A percentile compares a stretch with the other conserved stretches of the same genome.
Evolutionary conservation across 345 rosid species (phyloP).

Genomic region (Eucalyptus regnans): DNA sequence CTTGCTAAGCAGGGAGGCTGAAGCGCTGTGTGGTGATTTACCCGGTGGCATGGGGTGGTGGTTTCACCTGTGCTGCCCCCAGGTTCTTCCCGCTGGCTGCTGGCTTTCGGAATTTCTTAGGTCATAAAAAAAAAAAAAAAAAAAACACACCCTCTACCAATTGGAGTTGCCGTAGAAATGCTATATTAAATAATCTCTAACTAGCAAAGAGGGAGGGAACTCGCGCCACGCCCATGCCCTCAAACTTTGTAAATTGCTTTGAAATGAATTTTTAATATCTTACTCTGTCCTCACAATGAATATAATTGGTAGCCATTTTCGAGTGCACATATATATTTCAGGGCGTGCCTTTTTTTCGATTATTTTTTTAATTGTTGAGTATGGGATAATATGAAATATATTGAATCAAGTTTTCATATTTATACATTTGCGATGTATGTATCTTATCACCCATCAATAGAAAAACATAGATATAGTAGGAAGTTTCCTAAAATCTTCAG

Average conservation of each 20-base stretch:
- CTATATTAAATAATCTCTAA: background rate
- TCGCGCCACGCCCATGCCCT: background rate
- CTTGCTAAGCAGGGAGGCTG: no score
- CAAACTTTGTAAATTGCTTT: background rate
- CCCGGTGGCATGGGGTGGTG: no score
- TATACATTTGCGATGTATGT: background rate
- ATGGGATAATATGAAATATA: background rate
- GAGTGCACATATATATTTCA: no score
- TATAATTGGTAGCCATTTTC: accelerated
- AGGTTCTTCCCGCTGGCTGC: no score
- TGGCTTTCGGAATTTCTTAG: no score
- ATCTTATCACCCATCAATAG: background rate
- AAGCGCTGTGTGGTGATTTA: no score
- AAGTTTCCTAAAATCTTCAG: background rate
- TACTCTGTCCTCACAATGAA: background rate
- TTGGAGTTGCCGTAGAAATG: accelerated
- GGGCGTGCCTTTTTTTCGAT: accelerated
- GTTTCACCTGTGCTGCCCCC: no score
- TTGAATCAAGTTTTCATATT: background rate
- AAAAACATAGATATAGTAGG: background rate
- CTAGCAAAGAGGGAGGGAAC: background rate
- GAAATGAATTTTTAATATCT: no score
- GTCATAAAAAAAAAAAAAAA: no score
- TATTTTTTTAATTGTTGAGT: background rate
- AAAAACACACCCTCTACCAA: background rate